These are phyloP conservation scores for Dunaliella primolecta DNA, from an alignment of 139 green algal genomes.

Conservation along the genomic window DNA sequence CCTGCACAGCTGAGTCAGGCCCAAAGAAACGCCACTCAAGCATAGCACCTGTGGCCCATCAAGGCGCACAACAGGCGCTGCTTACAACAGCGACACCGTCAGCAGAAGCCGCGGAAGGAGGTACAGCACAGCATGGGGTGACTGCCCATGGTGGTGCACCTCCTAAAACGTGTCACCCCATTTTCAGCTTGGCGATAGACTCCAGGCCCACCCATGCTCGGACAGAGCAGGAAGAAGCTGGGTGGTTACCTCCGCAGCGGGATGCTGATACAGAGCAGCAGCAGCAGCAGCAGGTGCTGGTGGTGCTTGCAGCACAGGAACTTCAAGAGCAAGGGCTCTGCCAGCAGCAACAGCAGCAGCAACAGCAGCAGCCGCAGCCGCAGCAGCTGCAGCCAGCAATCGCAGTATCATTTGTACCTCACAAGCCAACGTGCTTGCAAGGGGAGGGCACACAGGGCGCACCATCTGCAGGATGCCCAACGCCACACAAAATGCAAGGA, in stretches of 20 bases:
- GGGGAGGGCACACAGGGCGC: too few species aligned
- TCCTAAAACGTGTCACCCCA: background rate
- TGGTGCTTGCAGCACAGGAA: background rate
- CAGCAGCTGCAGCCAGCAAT: background rate
- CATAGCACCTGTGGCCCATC: too few species aligned
- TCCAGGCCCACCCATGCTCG: background rate
- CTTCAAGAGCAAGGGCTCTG: background rate
- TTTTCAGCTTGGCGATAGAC: background rate
- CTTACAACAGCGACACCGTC: too few species aligned
- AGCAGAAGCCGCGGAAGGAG: background rate
- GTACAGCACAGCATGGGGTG: background rate
- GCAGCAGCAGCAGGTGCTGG: background rate
- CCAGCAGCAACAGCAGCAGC: background rate
- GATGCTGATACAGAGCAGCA: background rate
- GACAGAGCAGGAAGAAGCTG: background rate
- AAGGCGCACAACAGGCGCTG: too few species aligned
- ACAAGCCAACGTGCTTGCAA: too few species aligned
- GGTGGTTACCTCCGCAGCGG: background rate
- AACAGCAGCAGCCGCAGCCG: background rate
- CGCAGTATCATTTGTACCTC: background rate
- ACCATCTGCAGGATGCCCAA: background rate
- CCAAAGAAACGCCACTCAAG: too few species aligned
- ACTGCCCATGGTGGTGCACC: background rate
- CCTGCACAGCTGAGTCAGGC: background rate
- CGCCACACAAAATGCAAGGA: background rate